Base-by-base conservation (phyloP, 164 flowering plant species). In the Sedum album region DNA sequence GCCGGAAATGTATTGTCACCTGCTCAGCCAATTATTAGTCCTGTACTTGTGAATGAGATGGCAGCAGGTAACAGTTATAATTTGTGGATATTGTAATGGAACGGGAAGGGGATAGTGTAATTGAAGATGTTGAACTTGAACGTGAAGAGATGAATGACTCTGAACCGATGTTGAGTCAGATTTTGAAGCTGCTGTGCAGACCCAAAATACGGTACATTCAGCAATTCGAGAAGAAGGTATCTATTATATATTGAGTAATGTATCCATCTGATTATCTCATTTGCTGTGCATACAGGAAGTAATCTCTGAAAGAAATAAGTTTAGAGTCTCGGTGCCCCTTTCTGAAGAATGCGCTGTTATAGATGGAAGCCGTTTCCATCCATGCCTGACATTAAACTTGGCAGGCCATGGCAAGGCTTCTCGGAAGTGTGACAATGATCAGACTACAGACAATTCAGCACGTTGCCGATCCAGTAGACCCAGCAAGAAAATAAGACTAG, bases 101-200 rank as follows among this genome's bases (percentile, higher is more conserved):
- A 65, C 96, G 87, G 68, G 99, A 94, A 82, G 61, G 26, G 18
- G 61, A 55, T 28, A 11, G 26, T 61, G 97, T 88, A 76, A 72
- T 77, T 66, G 91, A 79, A 74, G 97, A 84, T 73, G 97, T 94
- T 0, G 92, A 94, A 78, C 91, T 94, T 78, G 99, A 94, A 77
- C 78, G 91, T 68, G 99, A 94, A 78, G 99, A 94, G 82, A 90
- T 91, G 93, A 77, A 79, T 30, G 97, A 94, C 71, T 88, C 96
- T 70, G 99, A 94, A 71, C 96, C 74, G 91, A 85, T 72, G 90
- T 81, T 39, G 87, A 72, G 71, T 80, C 86, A 13, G 84, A 78
- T 60, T 61, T 60, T 68, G 88, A 84, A 48, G 82, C 71, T 46
- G 68, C 76, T 61, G 68, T 57, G 42, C 70, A 75, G 67, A 14